Percentiles rank a stretch among this genome's conserved stretches.
phyloP scores from a whole-genome alignment of 2,329 filamentous ascomycete species.

The Metarhizium guizhouense region DNA sequence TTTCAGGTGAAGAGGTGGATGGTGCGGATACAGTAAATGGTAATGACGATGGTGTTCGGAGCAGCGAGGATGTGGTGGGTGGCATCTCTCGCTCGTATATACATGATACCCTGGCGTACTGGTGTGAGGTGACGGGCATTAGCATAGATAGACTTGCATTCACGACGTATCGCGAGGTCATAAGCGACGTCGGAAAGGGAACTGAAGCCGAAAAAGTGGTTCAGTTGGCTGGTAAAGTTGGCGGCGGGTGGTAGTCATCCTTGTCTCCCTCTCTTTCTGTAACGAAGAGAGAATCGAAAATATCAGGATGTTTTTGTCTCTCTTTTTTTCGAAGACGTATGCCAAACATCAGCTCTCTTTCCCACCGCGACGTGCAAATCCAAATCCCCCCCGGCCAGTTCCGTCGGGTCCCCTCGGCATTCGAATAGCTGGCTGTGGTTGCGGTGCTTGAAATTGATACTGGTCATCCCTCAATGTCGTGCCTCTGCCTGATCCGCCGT shows the following conservation, averaged over 20 bases:
- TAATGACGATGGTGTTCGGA: conserved; percentile 8
- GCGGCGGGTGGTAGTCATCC: conserved; percentile 72
- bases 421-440: conserved; percentile 62
- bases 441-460: background rate
- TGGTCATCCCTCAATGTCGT: conserved; percentile 41
- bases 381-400: conserved; percentile 68
- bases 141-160: conserved; percentile 63
- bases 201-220: conserved; percentile 73
- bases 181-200: conserved; percentile 86
- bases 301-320: background rate
- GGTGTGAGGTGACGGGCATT: conserved; percentile 65
- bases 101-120: conserved; percentile 62
- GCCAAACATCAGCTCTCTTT: conserved; percentile 22
- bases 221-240: conserved; percentile 81
- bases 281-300: background rate
- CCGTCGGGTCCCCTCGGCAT: conserved; percentile 70
- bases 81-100: conserved; percentile 60
- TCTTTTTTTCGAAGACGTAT: background rate
- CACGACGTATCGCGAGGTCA: conserved; percentile 85
- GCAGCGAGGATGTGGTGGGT: conserved; percentile 38
- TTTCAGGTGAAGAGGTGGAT: conserved; percentile 57
- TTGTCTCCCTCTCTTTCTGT: background rate
- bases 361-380: conserved; percentile 58
- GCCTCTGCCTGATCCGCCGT: conserved; percentile 14
- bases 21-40: conserved; percentile 12